phyloP scores from a whole-genome alignment of 495 filamentous ascomycete genomes.

The Lentithecium fluviatile region DNA sequence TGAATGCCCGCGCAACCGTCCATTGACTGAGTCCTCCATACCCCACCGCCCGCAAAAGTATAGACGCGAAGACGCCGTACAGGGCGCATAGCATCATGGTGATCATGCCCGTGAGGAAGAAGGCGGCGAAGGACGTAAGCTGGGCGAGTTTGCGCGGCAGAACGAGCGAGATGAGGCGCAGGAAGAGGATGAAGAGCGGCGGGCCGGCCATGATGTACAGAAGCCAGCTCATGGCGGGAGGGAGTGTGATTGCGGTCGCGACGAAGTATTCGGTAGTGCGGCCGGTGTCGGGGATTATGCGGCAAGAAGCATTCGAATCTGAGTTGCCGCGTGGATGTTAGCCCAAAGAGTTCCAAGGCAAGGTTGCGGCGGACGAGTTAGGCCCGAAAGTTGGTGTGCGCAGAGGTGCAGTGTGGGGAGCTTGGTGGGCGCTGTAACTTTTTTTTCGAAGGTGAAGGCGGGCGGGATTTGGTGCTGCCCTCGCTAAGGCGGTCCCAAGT shows the following conservation, averaged over 20 bases:
- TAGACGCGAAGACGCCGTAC: conserved; percentile 76
- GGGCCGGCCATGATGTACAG: conserved; percentile 49
- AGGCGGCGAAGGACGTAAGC: conserved; percentile 62
- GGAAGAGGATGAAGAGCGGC: conserved; percentile 46
- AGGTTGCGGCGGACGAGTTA: not conserved
- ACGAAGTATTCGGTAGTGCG: conserved; percentile 8
- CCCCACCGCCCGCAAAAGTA: conserved; percentile 68
- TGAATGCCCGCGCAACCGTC: conserved; percentile 77
- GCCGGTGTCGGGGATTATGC: conserved; percentile 1
- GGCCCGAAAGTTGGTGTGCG: not conserved
- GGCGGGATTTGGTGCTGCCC: too few relatives aligned
- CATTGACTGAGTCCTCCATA: conserved; percentile 78
- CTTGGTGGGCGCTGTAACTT: too few relatives aligned
- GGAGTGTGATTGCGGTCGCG: not conserved
- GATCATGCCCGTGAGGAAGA: conserved; percentile 68
- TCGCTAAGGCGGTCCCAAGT: too few relatives aligned
- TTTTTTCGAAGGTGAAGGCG: too few relatives aligned
- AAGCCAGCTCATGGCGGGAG: conserved; percentile 25
- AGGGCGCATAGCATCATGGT: conserved; percentile 62
- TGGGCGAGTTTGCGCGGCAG: conserved; percentile 46
- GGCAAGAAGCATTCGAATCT: not conserved
- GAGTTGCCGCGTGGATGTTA: not conserved
- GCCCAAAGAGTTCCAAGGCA: not conserved
- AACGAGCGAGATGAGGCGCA: conserved; percentile 23
- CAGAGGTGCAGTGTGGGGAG: too few relatives aligned